Evolutionary conservation across 2,329 filamentous ascomycete species (phyloP).

Genomic region (Fusarium penzigii): DNA sequence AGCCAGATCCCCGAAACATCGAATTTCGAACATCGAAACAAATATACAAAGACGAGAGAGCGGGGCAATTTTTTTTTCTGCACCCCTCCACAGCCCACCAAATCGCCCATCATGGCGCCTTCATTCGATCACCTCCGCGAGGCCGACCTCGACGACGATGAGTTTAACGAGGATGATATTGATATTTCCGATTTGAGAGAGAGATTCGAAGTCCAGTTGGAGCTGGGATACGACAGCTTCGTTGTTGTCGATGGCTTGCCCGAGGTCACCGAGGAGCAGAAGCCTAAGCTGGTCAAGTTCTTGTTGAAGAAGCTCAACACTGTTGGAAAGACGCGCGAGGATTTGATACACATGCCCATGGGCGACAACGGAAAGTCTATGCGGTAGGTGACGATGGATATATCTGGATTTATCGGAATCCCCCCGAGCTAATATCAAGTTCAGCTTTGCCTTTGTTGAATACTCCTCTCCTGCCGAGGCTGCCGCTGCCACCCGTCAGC

Average conservation of each 20-base stretch:
- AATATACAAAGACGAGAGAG: conserved; percentile 30
- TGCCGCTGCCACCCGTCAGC: conserved; percentile 81
- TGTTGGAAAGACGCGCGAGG: conserved; percentile 82
- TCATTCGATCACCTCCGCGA: conserved; percentile 92
- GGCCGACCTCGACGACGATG: conserved; percentile 82
- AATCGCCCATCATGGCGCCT: conserved; percentile 71
- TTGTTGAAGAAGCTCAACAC: conserved; percentile 88
- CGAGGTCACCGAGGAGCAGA: conserved; percentile 84
- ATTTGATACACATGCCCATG: conserved; percentile 91
- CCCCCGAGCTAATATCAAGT: conserved; percentile 14
- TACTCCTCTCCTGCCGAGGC: conserved; percentile 91
- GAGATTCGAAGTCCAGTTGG: conserved; percentile 92
- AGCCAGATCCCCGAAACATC: conserved; percentile 15
- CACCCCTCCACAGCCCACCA: conserved; percentile 35
- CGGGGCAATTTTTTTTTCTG: conserved; percentile 37
- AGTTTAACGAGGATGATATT: conserved; percentile 89
- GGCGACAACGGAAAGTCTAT: conserved; percentile 83
- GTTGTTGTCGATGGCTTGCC: conserved; percentile 95
- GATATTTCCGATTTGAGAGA: conserved; percentile 93
- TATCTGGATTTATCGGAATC: background rate
- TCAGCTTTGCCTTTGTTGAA: conserved; percentile 94
- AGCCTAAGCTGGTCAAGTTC: conserved; percentile 94
- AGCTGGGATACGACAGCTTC: conserved; percentile 95
- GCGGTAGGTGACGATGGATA: conserved; percentile 58
- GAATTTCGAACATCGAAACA: conserved; percentile 13